A percentile compares a stretch with the other conserved stretches of the same genome.
phyloP scores from a whole-genome alignment of 345 rosid genomes.

The Carallia pectinifolia region DNA sequence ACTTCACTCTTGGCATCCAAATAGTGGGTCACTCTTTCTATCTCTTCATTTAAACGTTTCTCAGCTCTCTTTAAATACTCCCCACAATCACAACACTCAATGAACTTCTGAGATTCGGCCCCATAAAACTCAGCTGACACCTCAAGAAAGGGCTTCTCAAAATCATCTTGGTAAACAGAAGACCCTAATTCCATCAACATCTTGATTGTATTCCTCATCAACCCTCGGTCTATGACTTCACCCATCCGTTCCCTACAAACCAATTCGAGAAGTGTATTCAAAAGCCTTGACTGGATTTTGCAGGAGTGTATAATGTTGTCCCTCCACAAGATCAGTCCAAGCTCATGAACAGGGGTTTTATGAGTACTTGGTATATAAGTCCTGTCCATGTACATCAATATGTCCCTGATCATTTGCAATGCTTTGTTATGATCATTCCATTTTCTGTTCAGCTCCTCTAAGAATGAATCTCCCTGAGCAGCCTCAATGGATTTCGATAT shows the following conservation, averaged over 20 bases:
- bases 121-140: conserved; percentile 88
- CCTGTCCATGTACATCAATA: conserved; percentile 98
- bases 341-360: conserved; percentile 89
- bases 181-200: conserved; percentile 96
- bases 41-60: conserved; percentile 89
- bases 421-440: conserved; percentile 99
- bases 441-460: conserved; percentile 89
- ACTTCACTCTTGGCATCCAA: conserved; percentile 85
- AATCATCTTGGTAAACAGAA: conserved; percentile 89
- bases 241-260: conserved; percentile 79
- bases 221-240: conserved; percentile 86
- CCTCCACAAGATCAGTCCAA: conserved; percentile 91
- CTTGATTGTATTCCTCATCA: conserved; percentile 87
- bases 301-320: conserved; percentile 68
- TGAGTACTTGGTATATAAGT: conserved; percentile 74
- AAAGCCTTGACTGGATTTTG: conserved; percentile 73
- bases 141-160: conserved; percentile 89
- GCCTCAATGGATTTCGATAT: conserved; percentile 77
- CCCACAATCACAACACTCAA: conserved; percentile 93
- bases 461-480: conserved; percentile 87
- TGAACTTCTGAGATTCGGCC: conserved; percentile 87
- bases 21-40: conserved; percentile 88
- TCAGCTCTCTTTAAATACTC: conserved; percentile 91
- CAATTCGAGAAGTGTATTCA: conserved; percentile 78
- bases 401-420: conserved; percentile 93